Evolutionary conservation across 2,329 filamentous ascomycete genomes (phyloP).

Genomic region (Thermomyces lanuginosus): DNA sequence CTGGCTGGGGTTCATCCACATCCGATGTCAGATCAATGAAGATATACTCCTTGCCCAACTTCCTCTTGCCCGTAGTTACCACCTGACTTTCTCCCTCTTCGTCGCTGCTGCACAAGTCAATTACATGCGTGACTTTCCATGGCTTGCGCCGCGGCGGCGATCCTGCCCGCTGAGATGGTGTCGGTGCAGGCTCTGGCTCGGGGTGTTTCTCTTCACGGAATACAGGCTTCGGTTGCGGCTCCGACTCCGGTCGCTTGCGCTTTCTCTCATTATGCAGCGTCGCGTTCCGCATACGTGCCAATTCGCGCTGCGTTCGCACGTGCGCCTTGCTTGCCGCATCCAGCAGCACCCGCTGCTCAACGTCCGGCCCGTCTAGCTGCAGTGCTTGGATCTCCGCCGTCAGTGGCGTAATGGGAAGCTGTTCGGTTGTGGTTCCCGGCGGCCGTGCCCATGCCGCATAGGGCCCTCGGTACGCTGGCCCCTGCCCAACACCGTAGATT

Average conservation of each 20-base stretch:
- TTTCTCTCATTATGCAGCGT: conserved; percentile 10
- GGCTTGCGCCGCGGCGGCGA: conserved; percentile 1
- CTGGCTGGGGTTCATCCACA: conserved; percentile 3
- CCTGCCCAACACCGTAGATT: conserved; percentile 24
- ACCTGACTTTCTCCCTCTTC: conserved; percentile 5
- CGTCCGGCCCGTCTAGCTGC: conserved; percentile 16
- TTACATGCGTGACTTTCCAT: conserved; percentile 4
- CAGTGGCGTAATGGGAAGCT: conserved; percentile 13
- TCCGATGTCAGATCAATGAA: conserved; percentile 16
- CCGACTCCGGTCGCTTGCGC: conserved; percentile 8
- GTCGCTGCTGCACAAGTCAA: conserved; percentile 10
- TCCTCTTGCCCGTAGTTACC: not conserved
- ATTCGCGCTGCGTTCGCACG: conserved; percentile 11
- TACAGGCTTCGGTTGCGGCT: not conserved
- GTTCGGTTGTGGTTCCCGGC: conserved; percentile 9
- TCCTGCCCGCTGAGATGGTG: conserved; percentile 2
- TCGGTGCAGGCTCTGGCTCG: too few relatives aligned
- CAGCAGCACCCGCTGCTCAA: conserved; percentile 10
- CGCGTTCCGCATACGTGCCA: conserved; percentile 17
- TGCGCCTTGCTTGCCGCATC: conserved; percentile 8
- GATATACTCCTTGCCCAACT: conserved; percentile 6
- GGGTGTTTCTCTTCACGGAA: too few relatives aligned
- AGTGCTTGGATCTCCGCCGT: conserved; percentile 11
- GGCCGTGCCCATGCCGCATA: conserved; percentile 26
- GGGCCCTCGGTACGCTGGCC: conserved; percentile 24